Percentiles rank a stretch among this genome's conserved stretches.
Conservation (phyloP, 768 basidiomycete genomes). For the Paxillus rubicundulus region DNA sequence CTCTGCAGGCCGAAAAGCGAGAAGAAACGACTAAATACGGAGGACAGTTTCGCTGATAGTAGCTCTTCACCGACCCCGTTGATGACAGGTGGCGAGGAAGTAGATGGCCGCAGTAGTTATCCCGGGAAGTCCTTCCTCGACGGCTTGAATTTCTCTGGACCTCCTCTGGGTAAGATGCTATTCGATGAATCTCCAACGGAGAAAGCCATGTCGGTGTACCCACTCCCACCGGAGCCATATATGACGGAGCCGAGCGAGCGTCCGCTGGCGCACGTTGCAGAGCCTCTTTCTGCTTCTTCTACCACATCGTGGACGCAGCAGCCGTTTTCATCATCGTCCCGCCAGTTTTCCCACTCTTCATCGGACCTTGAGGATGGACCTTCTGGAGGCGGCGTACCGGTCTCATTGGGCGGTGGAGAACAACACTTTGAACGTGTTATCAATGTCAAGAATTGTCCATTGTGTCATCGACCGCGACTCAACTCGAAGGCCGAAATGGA, state of each 20-base stretch:
- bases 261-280: constrained; percentile 37
- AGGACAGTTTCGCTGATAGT: constrained; percentile 41
- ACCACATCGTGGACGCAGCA: constrained; percentile 7
- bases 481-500: constrained; percentile 88
- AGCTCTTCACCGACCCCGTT: constrained; percentile 57
- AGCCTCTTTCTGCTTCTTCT: constrained; percentile 19
- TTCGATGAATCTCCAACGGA: constrained; percentile 32
- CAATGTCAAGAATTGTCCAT: constrained; percentile 91
- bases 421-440: constrained; percentile 78
- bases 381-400: constrained; percentile 5
- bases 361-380: constrained; percentile 46
- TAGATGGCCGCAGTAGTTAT: constrained; percentile 12
- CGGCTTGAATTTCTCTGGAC: constrained; percentile 62
- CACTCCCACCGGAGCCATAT: constrained; percentile 23
- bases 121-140: constrained; percentile 47
- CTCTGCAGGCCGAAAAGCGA: constrained; percentile 71
- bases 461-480: constrained; percentile 87
- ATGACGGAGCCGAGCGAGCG: constrained; percentile 48
- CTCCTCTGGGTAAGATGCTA: constrained; percentile 32
- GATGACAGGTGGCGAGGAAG: constrained; percentile 37
- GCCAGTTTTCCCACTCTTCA: constrained; percentile 40
- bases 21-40: constrained; percentile 60
- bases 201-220: constrained; percentile 5
- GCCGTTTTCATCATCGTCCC: constrained; percentile 6
- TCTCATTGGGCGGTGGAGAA: constrained; percentile 20